Percentiles rank a stretch among this genome's conserved stretches.
Conservation (phyloP, 768 basidiomycete genomes). For the Paxillus ammoniavirescens region DNA sequence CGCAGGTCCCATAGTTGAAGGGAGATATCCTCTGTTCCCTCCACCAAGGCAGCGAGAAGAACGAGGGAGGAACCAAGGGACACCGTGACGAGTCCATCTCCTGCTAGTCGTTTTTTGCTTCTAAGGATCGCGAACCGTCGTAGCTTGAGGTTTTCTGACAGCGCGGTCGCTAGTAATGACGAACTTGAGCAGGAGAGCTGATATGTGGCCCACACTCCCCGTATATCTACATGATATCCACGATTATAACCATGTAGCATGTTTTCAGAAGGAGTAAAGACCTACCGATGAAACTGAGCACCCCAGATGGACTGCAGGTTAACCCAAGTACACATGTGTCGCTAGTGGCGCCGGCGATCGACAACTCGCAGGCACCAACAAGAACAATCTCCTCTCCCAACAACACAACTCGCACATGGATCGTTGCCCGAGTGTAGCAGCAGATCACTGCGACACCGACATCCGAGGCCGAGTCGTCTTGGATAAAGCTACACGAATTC, state of each 20-base stretch:
- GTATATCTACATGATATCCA: constrained; percentile 33
- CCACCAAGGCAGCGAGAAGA: constrained; percentile 47
- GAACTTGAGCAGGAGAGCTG: constrained; percentile 28
- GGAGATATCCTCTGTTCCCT: constrained; percentile 39
- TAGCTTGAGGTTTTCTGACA: constrained; percentile 21
- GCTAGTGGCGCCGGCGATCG: constrained; percentile 8
- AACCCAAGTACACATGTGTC: constrained; percentile 7
- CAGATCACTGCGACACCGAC: constrained; percentile 20
- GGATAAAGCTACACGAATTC: constrained; percentile 28
- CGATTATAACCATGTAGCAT: background rate
- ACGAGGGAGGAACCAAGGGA: constrained; percentile 58
- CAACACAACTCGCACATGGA: constrained; percentile 23
- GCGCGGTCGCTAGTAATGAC: constrained; percentile 21
- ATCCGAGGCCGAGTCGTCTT: constrained; percentile 6
- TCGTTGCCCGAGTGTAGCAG: constrained; percentile 12
- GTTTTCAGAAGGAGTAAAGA: background rate
- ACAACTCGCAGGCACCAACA: constrained; percentile 21
- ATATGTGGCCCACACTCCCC: constrained; percentile 43
- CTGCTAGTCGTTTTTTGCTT: constrained; percentile 6
- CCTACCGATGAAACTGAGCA: constrained; percentile 51
- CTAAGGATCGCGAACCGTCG: constrained; percentile 16
- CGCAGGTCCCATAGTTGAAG: constrained; percentile 70
- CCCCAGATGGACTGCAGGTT: constrained; percentile 43
- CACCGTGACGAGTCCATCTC: constrained; percentile 36
- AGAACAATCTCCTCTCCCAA: constrained; percentile 18